Conservation (phyloP, 495 filamentous ascomycete genomes). For the Lasiosphaeris hirsuta region DNA sequence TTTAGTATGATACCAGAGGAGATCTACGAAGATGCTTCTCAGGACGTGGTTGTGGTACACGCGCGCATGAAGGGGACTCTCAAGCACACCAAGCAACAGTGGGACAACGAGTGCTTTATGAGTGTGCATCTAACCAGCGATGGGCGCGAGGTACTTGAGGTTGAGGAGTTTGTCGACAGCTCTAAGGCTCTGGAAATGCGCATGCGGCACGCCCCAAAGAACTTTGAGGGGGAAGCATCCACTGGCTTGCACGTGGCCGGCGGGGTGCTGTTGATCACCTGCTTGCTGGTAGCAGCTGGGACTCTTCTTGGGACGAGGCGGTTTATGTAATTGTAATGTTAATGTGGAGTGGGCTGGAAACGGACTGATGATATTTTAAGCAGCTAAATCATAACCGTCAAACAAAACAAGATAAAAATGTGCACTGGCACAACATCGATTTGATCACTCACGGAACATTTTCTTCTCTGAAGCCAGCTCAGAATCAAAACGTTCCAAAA, state of each 20-base stretch:
- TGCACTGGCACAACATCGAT: too few species aligned
- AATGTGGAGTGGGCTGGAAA: neutral
- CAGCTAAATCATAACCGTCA: too few species aligned
- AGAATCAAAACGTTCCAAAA: too few species aligned
- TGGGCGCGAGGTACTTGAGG: conserved; percentile 25
- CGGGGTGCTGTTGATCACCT: conserved; percentile 20
- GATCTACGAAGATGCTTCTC: conserved; percentile 32
- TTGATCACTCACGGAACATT: too few species aligned
- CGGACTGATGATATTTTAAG: too few species aligned
- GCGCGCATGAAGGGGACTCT: conserved; percentile 34
- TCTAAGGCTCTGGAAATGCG: conserved; percentile 39
- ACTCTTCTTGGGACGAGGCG: conserved; percentile 13
- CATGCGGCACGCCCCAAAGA: conserved; percentile 26
- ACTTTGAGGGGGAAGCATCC: conserved; percentile 19
- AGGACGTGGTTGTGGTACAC: conserved; percentile 30
- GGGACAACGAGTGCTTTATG: conserved; percentile 43
- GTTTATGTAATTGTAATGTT: conserved; percentile 4
- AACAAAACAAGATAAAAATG: too few species aligned
- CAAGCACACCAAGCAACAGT: conserved; percentile 19
- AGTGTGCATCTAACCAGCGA: conserved; percentile 32
- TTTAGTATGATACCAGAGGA: conserved; percentile 37
- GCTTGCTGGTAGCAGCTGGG: conserved; percentile 15
- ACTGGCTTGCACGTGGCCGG: conserved; percentile 5
- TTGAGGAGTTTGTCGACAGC: conserved; percentile 43
- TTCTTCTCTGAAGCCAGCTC: too few species aligned